Conservation (phyloP, 768 basidiomycete species). For the Obba rivulosa region DNA sequence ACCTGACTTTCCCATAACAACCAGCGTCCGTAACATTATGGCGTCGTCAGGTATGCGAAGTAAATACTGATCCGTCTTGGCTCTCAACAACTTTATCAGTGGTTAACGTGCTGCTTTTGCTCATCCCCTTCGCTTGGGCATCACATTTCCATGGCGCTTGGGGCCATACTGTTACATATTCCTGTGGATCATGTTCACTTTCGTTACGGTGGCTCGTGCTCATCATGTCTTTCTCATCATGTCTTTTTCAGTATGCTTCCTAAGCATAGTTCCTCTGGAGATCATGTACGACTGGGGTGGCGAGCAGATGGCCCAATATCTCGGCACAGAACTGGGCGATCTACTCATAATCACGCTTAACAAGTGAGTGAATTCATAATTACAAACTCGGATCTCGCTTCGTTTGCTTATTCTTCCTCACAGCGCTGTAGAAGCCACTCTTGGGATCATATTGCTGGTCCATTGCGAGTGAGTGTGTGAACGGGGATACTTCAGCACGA, state of each 20-base stretch:
- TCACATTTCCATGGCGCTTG: too few relatives aligned
- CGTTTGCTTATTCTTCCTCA: neutral
- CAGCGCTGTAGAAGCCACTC: constrained; percentile 66
- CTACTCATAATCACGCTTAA: constrained; percentile 59
- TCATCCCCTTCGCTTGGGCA: too few relatives aligned
- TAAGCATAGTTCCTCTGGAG: constrained; percentile 63
- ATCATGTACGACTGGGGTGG: constrained; percentile 61
- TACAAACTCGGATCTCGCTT: neutral
- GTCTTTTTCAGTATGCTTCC: constrained; percentile 47
- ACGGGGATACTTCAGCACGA: neutral
- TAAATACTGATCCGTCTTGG: too few relatives aligned
- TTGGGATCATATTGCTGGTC: constrained; percentile 59
- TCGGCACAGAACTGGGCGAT: constrained; percentile 56
- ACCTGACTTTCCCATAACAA: too few relatives aligned
- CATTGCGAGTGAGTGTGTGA: constrained; percentile 57
- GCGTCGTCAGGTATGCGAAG: constrained; percentile 8
- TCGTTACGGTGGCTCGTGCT: too few relatives aligned
- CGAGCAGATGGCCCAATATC: constrained; percentile 51
- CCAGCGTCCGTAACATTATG: constrained; percentile 5
- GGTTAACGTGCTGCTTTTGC: constrained; percentile 51
- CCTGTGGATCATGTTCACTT: too few relatives aligned
- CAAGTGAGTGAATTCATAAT: constrained; percentile 38
- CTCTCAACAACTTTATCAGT: constrained; percentile 28
- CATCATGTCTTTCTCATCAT: constrained; percentile 53
- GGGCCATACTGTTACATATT: too few relatives aligned